Evolutionary conservation across 169 alveolate species (phyloP), one percentile per base, ranked within the genome.

Genomic region (Cardiosporidium cionae): DNA sequence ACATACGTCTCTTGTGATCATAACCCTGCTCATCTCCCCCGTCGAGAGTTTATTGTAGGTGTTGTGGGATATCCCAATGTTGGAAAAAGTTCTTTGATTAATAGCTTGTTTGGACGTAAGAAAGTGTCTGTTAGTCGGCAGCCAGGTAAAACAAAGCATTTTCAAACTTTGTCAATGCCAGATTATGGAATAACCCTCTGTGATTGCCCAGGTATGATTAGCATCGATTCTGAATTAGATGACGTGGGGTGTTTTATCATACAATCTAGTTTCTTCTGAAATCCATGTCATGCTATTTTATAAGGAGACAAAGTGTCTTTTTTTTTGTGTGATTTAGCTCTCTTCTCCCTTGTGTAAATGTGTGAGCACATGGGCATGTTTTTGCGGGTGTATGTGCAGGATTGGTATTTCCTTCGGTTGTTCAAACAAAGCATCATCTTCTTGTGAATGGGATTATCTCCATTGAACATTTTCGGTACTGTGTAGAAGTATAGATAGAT

Each of bases 31-130:
- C 16, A 9, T 22, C 71, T 54, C 16, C 35, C 35, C 65, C 34
- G 65, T 25, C 54, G 6, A 37, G 72, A 87, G 31, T 78, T 86
- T 32, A 88, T 89, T 62, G 93, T 96, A 23, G 99, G 99, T 22
- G 90, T 93, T 86, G 96, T 96, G 5, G 99, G 99, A n/a, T 96
- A 90, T 83, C 99, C 99, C 16, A 97, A 97, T 83, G 99, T 97
- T n/a, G 99, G 99, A 32, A 97, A 97, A 84, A 93, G 98, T 52
- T 94, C 99, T 25, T 92, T 97, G 44, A 96, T 97, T 62, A 97
- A 97, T 79, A 96, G 96, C n/a, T 87, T 97, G 44, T 81, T 94
- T 86, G 94, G 94, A 27, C 82, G 76, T 37, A 96, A 96, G 78
- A 89, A 91, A 79, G 98, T 95, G 0, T 95, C 96, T 29, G 99